These are phyloP conservation scores for Fomitiporia mediterranea DNA, from an alignment of 1,284 basidiomycete genomes.

Conservation along the genomic window DNA sequence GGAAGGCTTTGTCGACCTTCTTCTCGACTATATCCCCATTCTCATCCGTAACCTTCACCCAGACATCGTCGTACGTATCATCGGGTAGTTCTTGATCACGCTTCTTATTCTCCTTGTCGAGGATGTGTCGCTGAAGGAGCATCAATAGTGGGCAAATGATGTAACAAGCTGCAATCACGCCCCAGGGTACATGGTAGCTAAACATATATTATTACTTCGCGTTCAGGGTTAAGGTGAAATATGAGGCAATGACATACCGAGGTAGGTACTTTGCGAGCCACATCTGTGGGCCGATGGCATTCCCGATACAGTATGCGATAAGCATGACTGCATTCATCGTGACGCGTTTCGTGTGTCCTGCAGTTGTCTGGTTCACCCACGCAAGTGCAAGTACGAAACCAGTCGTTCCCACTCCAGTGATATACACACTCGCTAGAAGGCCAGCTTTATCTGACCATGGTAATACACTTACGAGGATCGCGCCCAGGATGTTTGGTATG, in stretches of 20 bases:
- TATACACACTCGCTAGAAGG: constrained; percentile 55
- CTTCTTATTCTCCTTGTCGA: constrained; percentile 58
- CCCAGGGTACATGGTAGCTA: constrained; percentile 63
- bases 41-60: constrained; percentile 46
- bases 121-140: constrained; percentile 47
- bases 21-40: constrained; percentile 49
- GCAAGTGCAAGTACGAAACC: constrained; percentile 66
- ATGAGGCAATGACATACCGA: constrained; percentile 36
- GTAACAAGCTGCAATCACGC: constrained; percentile 56
- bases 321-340: constrained; percentile 70
- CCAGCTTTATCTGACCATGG: constrained; percentile 62
- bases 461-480: constrained; percentile 57
- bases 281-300: constrained; percentile 67
- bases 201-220: constrained; percentile 29
- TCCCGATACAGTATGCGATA: constrained; percentile 67
- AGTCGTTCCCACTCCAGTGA: constrained; percentile 62
- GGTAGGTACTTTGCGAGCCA: constrained; percentile 64
- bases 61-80: constrained; percentile 59
- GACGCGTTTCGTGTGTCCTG: constrained; percentile 70
- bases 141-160: constrained; percentile 44
- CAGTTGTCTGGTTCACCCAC: constrained; percentile 64
- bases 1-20: constrained; percentile 62
- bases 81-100: constrained; percentile 55
- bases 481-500: constrained; percentile 57
- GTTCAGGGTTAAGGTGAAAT: neutral